Base-by-base conservation (phyloP, 1,284 basidiomycete genomes). In the Fistulinella cinereoalba region DNA sequence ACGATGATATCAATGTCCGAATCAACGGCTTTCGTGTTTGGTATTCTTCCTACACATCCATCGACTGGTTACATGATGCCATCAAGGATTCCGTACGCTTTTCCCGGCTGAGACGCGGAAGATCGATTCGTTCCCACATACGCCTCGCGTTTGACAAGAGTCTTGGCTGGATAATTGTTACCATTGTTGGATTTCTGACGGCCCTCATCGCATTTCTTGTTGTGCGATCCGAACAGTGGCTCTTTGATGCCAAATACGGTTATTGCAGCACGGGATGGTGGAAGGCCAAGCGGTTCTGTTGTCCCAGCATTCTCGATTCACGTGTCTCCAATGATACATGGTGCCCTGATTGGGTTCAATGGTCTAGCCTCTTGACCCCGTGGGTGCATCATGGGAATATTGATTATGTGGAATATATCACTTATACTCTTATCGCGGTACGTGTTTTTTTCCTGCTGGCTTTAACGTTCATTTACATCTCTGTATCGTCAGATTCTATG, bases 171-270 rank as follows among this genome's bases (percentile, higher is more conserved):
- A 65, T 97, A 44, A 83, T 96, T 34, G 92, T 96, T 41, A 92
- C 91, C 2, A 76, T 96, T 41, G 83, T 90, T 41, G 92, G 92
- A 1, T 80, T 94, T 62, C 62, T 92, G 25, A 90, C 89, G 6
- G 92, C 94, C 3, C 49, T 93, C 41, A 73, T 91, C 29, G 96
- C 96, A 1, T 97, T 92, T 64, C 68, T 88, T 43, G 89, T 99
- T 56, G 83, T 96, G 32, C 83, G 90, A 24, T 76, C 80, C 47
- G 96, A 99, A 62, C 88, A 92, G 64, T 86, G 85, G 75, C 72
- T 98, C n/a, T 98, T 97, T 60, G 92, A 97, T 64, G 66, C 88
- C 54, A 98, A 98, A 68, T 90, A 93, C 46, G 96, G 96, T 0
- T 92, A 89, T 65, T 98, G 95, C 66, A 60, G 63, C 2, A 66